phyloP scores from a whole-genome alignment of 192 early-diverging fungal species.

The Coemansia sp. region DNA sequence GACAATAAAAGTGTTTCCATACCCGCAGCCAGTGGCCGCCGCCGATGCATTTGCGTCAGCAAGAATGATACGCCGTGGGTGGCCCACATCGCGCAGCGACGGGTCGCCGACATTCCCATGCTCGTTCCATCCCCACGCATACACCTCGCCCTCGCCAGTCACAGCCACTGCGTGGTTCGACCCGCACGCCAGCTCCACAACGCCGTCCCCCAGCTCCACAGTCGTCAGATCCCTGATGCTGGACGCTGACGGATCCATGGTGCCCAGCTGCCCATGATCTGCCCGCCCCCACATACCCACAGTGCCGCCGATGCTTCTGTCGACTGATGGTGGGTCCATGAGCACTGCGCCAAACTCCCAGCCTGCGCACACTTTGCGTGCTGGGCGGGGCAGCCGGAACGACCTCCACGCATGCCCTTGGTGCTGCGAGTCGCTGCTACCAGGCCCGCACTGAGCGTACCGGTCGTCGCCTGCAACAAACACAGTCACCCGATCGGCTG shows the following conservation, averaged over 20 bases:
- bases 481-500: conserved; percentile 44
- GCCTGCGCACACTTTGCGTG: conserved; percentile 36
- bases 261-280: conserved; percentile 70
- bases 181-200: conserved; percentile 59
- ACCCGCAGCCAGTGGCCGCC: neutral
- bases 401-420: conserved; percentile 9
- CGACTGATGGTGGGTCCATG: conserved; percentile 59
- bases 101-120: conserved; percentile 83
- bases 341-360: conserved; percentile 55
- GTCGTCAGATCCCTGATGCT: conserved; percentile 16
- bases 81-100: conserved; percentile 26
- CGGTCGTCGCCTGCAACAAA: conserved; percentile 64
- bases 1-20: conserved; percentile 4
- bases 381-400: conserved; percentile 12
- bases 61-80: conserved; percentile 9
- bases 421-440: neutral
- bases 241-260: neutral
- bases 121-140: conserved; percentile 93
- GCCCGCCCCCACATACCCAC: conserved; percentile 72
- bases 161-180: conserved; percentile 74
- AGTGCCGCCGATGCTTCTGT: conserved; percentile 9
- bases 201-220: conserved; percentile 7
- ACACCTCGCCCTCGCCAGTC: conserved; percentile 44
- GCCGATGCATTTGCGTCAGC: neutral
- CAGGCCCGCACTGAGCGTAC: conserved; percentile 61